Evolutionary conservation across 1,139 yeast genomes (phyloP), one percentile per base, ranked within the genome.

Genomic region (Schizosaccharomyces versatilis): DNA sequence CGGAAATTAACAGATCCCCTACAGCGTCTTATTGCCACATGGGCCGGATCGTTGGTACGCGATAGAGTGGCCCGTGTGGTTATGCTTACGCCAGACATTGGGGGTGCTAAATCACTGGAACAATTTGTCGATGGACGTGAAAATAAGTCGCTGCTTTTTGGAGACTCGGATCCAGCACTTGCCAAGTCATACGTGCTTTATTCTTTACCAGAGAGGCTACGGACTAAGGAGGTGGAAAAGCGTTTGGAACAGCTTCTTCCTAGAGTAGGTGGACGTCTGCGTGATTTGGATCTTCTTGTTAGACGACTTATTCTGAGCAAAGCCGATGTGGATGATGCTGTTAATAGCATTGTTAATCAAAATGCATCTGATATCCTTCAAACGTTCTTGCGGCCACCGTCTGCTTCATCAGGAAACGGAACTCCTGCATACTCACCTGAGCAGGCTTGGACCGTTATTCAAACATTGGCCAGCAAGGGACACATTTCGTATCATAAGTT

Each of bases 291-390:
- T 67, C 81, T 94, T 17, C 85, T 85, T 68, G 82, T 83, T 0
- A 77, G 97, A 63, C 81, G 97, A 55, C 75, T 90, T 24, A 80
- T 79, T 61, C 78, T 90, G 0, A 98, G 98, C 1, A 97, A 90
- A 65, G 66, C 76, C 9, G 94, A 36, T 9, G 49, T 95, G 0
- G 63, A 68, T 19, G 81, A 75, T 54, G 97, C 98, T 0, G 69
- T 86, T 52, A 68, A 74, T 3, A 93, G 85, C 61, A 82, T 90
- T 81, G 75, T 85, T 7, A 73, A 72, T 40, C 95, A 86, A 66
- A 81, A 95, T 0, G 80, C 93, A 2, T 88, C 85, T 62, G 96
- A 90, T 64, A 77, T 90, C 15, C 77, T 90, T 2, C 94, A 93
- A 54, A 80, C 84, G 63, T 86, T 81, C 67, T 69, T 85, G 32